Base-by-base conservation (phyloP, 306 rosid genomes). In the Sesbania bispinosa region DNA sequence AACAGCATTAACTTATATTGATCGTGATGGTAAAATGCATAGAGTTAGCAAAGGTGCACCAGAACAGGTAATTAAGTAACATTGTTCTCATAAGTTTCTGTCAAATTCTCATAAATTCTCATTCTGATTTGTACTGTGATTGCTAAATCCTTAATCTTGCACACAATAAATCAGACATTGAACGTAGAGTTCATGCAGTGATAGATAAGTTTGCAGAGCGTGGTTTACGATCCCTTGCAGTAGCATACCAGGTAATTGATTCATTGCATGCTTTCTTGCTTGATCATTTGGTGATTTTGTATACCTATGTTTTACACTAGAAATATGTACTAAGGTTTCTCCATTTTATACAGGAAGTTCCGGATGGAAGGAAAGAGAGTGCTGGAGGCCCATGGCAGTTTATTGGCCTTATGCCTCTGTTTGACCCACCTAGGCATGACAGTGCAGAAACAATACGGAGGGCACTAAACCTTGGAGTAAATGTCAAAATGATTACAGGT, bases 31-130 rank as follows among this genome's bases (percentile, higher is more conserved):
- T 53, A 89, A 87, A 81, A 85, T 85, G 97, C 97, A 85, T 52
- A 80, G 93, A 75, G 97, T 92, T 45, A 92, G 97, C 88, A 92
- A 92, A 84, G 97, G 97, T 73, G 97, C 97, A 45, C 97, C 96
- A 0, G 96, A 89, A 79, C 97, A 92, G 96, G 97, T 92, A 82
- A 77, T 9, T 55, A 51, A 33, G 27, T 60, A 54, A 10, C 50
- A 10, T 7, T 68, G 6, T 6, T 27, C 42, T 30, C 42, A 2
- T 29, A 18, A 48, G 20, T 23, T 20, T 60, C 16, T 80, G 23
- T 47, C 21, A 36, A 30, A 13, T 1, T 59, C 10, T 57, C 39
- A 16, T 29, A 32, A 73, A 60, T 77, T 36, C 67, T 82, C 63
- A 71, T 35, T 77, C 14, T 38, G 59, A 9, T 24, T 2, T 69